Evolutionary conservation across 305 asterid species (phyloP).

Genomic region (Solanum chacoense): DNA sequence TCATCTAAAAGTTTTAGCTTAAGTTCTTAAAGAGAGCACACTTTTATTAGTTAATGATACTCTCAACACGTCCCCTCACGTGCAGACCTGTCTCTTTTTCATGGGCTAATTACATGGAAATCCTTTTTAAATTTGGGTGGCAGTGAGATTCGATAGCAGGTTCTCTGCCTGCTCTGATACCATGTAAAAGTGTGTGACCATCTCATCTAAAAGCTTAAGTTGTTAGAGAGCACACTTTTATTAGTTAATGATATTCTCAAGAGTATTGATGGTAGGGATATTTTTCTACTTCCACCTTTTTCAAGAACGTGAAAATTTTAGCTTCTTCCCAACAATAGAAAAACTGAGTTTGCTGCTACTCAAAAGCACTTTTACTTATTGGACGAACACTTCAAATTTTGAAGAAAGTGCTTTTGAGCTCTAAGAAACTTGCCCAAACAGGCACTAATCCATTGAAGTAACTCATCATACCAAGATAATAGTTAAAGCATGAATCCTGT

Average conservation of each 20-base stretch:
- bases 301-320: background rate
- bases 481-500: background rate
- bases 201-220: background rate
- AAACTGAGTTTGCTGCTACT: background rate
- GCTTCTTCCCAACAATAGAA: background rate
- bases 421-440: background rate
- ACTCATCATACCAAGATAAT: background rate
- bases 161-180: too few relatives aligned
- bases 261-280: background rate
- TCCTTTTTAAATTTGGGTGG: too few relatives aligned
- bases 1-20: background rate
- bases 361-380: background rate
- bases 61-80: too few relatives aligned
- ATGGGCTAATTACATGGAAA: too few relatives aligned
- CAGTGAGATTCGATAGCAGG: too few relatives aligned
- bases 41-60: too few relatives aligned
- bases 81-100: too few relatives aligned
- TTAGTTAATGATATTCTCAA: background rate
- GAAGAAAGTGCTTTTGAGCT: background rate
- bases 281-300: background rate
- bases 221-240: background rate
- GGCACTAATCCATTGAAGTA: background rate
- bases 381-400: background rate
- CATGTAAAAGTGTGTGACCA: background rate
- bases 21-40: too few relatives aligned